phyloP scores from a whole-genome alignment of 176 grass and related monocot species.

The Lolium multiflorum region DNA sequence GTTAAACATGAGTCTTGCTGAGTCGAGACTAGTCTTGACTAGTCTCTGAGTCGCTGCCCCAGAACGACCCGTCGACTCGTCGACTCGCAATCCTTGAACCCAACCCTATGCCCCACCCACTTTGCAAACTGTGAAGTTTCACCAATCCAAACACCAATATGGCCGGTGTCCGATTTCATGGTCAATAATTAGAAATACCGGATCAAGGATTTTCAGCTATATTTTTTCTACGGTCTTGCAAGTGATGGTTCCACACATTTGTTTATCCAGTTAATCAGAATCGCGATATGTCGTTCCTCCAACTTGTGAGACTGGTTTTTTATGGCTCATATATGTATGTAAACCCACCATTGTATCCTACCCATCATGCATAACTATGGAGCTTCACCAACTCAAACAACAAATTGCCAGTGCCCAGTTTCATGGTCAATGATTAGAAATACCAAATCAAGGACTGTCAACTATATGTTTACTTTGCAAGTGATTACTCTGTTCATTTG shows the following conservation, averaged over 20 bases:
- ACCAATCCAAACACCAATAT: background rate
- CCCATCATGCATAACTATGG: background rate
- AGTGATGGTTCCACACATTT: background rate
- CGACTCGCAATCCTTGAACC: too few species aligned
- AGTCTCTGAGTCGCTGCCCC: too few species aligned
- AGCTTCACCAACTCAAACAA: background rate
- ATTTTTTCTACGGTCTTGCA: background rate
- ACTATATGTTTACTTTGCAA: background rate
- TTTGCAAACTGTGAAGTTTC: background rate
- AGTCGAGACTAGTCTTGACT: too few species aligned
- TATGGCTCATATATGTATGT: background rate
- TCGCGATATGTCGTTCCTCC: background rate
- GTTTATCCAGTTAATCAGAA: constrained; percentile 10
- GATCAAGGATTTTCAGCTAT: background rate
- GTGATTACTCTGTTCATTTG: background rate
- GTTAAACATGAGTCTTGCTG: too few species aligned
- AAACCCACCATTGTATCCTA: background rate
- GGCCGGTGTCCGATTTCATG: too few species aligned
- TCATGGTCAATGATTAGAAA: background rate
- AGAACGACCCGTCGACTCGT: too few species aligned
- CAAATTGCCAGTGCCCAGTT: background rate
- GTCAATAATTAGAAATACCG: too few species aligned
- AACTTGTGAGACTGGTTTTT: constrained; percentile 10
- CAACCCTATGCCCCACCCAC: background rate
- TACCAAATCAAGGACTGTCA: background rate